phyloP scores from a whole-genome alignment of 345 rosid species.

The Linum tenue region DNA sequence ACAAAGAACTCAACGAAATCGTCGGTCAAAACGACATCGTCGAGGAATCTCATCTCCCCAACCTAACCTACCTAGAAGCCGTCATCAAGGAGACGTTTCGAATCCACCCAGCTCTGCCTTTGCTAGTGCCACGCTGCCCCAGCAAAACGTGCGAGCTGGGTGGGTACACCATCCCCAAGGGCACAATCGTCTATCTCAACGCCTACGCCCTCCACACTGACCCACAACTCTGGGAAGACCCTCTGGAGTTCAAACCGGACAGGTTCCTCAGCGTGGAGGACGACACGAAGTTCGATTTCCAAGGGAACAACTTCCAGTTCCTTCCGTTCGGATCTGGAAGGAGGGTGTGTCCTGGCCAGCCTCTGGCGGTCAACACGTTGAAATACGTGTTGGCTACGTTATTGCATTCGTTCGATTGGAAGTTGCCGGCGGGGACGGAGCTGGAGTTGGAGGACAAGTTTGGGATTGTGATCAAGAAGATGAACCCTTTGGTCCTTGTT shows the following conservation, averaged over 20 bases:
- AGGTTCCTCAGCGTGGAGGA: conserved; percentile 16
- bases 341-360: conserved; percentile 32
- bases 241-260: conserved; percentile 25
- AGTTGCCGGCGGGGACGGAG: conserved; percentile 10
- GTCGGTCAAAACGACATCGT: conserved; percentile 14
- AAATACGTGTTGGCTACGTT: conserved; percentile 20
- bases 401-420: conserved; percentile 32
- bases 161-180: conserved; percentile 26
- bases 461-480: conserved; percentile 20
- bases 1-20: conserved; percentile 16
- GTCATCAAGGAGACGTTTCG: conserved; percentile 28
- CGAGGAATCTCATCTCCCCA: conserved; percentile 22
- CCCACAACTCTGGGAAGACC: conserved; percentile 29
- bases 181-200: conserved; percentile 22
- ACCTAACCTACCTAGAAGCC: conserved; percentile 18
- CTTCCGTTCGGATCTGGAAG: conserved; percentile 43
- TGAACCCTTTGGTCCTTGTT: conserved; percentile 13
- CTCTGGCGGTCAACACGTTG: conserved; percentile 28
- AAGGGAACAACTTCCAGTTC: conserved; percentile 24
- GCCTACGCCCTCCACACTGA: conserved; percentile 30
- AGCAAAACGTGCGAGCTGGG: conserved; percentile 9
- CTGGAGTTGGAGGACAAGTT: conserved; percentile 11
- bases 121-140: conserved; percentile 19
- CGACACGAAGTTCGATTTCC: conserved; percentile 13
- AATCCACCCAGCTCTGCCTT: conserved; percentile 25